Evolutionary conservation across 768 basidiomycete species (phyloP).

Genomic region (Collybia sp.): DNA sequence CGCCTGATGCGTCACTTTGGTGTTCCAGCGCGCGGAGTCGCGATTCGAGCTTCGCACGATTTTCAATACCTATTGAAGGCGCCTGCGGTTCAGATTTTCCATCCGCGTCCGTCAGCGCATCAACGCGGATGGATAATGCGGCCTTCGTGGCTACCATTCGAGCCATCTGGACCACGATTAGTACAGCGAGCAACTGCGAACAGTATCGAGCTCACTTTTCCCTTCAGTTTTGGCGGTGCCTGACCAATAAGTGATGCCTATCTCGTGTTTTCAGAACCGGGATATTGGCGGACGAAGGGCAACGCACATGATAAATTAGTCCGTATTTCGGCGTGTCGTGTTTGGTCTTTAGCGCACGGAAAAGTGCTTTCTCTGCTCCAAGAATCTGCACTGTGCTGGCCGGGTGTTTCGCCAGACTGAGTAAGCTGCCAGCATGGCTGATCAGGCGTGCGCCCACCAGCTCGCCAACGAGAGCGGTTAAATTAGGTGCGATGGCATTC

Average conservation of each 20-base stretch:
- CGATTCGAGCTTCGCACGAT: constrained; percentile 93
- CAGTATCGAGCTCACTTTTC: constrained; percentile 55
- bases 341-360: constrained; percentile 97
- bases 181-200: not conserved
- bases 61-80: constrained; percentile 86
- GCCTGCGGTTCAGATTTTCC: constrained; percentile 82
- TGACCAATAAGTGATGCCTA: constrained; percentile 95
- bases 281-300: not conserved
- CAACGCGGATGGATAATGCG: constrained; percentile 94
- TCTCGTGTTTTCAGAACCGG: constrained; percentile 1
- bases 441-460: not conserved
- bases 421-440: constrained; percentile 67
- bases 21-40: constrained; percentile 87
- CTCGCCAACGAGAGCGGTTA: not conserved
- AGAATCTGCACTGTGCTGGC: constrained; percentile 98
- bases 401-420: constrained; percentile 95
- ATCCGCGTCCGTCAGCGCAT: constrained; percentile 90
- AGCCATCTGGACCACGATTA: constrained; percentile 66
- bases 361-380: constrained; percentile 97
- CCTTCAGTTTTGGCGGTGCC: constrained; percentile 96
- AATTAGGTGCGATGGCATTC: constrained; percentile 91
- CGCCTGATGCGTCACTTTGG: constrained; percentile 68
- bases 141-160: constrained; percentile 99
- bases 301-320: constrained; percentile 91
- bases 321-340: constrained; percentile 99